Conservation (phyloP, 352 stramenopile genomes). For the Blastocystis sp. region DNA sequence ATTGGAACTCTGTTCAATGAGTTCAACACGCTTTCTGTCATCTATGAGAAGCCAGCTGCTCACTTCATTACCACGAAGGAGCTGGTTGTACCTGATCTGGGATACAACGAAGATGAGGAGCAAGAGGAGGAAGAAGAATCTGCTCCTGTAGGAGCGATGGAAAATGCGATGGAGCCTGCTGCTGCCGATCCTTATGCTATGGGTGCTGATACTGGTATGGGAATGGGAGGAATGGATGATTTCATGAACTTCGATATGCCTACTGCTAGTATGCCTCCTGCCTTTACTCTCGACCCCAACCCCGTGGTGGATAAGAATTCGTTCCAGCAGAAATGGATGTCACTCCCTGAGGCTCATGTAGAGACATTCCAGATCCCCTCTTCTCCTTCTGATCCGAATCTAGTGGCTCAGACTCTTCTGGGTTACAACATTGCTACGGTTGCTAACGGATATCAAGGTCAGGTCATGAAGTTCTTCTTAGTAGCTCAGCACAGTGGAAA, state of each 20-base stretch:
- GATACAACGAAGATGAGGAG: slow-evolving; percentile 66
- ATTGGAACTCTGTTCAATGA: slow-evolving; percentile 81
- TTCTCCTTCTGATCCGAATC: slow-evolving; percentile 28
- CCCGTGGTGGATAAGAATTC: background rate
- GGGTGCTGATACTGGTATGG: background rate
- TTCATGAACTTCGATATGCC: slow-evolving; percentile 61
- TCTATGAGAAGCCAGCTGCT: slow-evolving; percentile 89
- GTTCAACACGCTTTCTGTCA: slow-evolving; percentile 92
- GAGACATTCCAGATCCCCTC: slow-evolving; percentile 60
- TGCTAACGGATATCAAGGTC: slow-evolving; percentile 55
- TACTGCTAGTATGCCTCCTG: background rate
- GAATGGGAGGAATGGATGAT: slow-evolving; percentile 53
- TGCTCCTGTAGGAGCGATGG: slow-evolving; percentile 68
- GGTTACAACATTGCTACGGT: slow-evolving; percentile 53
- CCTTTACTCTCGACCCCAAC: slow-evolving; percentile 35
- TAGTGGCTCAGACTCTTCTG: slow-evolving; percentile 1
- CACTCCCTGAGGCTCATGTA: slow-evolving; percentile 43
- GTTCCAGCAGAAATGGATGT: slow-evolving; percentile 63
- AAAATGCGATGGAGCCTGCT: slow-evolving; percentile 65
- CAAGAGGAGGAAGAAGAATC: slow-evolving; percentile 64
- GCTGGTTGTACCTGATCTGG: slow-evolving; percentile 64
- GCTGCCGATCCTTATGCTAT: background rate
- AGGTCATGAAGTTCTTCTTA: slow-evolving; percentile 63
- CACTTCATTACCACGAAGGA: slow-evolving; percentile 83
- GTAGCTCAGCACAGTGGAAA: slow-evolving; percentile 12